These are phyloP conservation scores for Aspergillus affinis DNA, from an alignment of 495 filamentous ascomycete genomes.

Conservation along the genomic window DNA sequence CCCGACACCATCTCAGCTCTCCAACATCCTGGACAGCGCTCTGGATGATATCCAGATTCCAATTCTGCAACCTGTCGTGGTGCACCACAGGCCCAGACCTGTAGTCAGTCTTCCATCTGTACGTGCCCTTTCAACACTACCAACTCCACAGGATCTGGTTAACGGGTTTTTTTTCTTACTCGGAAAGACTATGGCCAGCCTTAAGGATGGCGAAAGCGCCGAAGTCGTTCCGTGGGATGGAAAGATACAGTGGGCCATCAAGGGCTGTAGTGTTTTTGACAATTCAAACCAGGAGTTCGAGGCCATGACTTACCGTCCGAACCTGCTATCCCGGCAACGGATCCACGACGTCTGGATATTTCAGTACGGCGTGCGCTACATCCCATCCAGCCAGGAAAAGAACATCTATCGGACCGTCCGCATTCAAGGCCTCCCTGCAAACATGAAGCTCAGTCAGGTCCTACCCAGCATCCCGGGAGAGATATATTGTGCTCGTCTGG, in stretches of 20 bases:
- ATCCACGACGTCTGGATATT: slow-evolving; percentile 26
- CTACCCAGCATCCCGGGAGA: slow-evolving; percentile 27
- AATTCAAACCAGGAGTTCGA: slow-evolving; percentile 19
- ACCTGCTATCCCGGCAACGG: slow-evolving; percentile 9
- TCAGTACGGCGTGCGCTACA: slow-evolving; percentile 36
- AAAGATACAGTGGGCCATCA: slow-evolving; percentile 29
- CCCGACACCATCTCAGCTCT: background rate
- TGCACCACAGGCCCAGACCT: background rate
- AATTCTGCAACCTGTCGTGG: background rate
- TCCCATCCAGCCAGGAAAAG: slow-evolving; percentile 18
- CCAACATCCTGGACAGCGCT: slow-evolving; percentile 12
- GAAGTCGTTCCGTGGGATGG: slow-evolving; percentile 26
- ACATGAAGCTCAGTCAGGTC: slow-evolving; percentile 22
- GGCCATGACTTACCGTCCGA: slow-evolving; percentile 9
- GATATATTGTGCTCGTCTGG: slow-evolving; percentile 29
- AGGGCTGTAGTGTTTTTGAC: slow-evolving; percentile 24
- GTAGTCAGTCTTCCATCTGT: slow-evolving; percentile 4
- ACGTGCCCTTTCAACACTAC: background rate
- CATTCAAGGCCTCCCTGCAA: slow-evolving; percentile 29
- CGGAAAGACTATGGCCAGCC: background rate
- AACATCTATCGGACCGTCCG: slow-evolving; percentile 33
- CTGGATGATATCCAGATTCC: slow-evolving; percentile 18
- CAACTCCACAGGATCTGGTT: background rate
- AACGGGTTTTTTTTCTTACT: background rate
- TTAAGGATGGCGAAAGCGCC: background rate